Evolutionary conservation across 345 rosid species (phyloP), one percentile per base, ranked within the genome.

Genomic region (Eucalyptus marginata): DNA sequence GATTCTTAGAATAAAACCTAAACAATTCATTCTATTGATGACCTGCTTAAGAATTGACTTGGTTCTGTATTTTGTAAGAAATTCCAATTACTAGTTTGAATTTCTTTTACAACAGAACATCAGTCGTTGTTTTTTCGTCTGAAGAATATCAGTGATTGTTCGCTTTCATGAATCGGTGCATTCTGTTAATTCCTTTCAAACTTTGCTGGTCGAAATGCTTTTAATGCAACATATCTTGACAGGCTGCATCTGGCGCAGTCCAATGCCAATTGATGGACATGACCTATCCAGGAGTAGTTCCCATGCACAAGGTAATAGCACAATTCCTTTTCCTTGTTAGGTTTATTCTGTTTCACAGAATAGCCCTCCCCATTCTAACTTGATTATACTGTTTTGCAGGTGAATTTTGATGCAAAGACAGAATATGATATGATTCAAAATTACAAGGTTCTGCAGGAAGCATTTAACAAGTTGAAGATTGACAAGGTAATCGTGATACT

Each of bases 181-280:
- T 71, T 36, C 5, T 36, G 46, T 71, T 36, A 36, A 31, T 68
- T 68, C 3, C 2, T 36, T 5, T 71, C 81, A 71, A 71, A 64
- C 20, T n/a, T 64, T n/a, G 46, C 46, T 71, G 13, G 13, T 71
- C 10, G 43, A 68, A n/a, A 68, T 31, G 80, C 80, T 36, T 71
- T 71, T 71, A 43, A 22, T 51, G 64, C 56, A 52, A 86, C 43
- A 43, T 89, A 44, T 92, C 54, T 90, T 83, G 66, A 86, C 84
- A 96, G 98, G 99, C 97, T 94, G 99, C 99, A 90, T 98, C 99
- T 1, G 99, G 99, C 90, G 99, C 99, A 87, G 98, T 98, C 87
- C 99, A 97, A 88, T 98, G 99, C 89, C 99, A 98, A 91, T 94
- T 98, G 97, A 87, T 98, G 92, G 99, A 98, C 91, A 95, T 97